These are phyloP conservation scores for Protomyces pachydermus DNA, from an alignment of 1,139 yeast genomes.

Conservation along the genomic window DNA sequence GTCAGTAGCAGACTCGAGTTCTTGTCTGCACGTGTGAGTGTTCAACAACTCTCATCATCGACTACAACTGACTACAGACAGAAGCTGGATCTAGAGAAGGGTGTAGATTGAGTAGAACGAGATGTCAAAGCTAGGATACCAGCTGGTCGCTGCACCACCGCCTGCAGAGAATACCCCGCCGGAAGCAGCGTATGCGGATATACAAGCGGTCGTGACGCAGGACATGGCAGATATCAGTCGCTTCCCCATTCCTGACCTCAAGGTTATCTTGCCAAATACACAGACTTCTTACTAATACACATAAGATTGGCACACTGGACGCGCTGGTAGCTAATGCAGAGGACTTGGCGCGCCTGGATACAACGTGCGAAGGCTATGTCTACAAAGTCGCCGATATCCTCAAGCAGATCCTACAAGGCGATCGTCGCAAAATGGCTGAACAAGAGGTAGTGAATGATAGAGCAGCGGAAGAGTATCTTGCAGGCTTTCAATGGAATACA, in stretches of 20 bases:
- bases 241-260: slow-evolving; percentile 54
- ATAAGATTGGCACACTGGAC: slow-evolving; percentile 83
- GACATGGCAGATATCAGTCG: slow-evolving; percentile 35
- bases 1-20: neutral
- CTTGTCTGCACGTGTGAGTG: neutral
- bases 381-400: slow-evolving; percentile 72
- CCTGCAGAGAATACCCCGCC: slow-evolving; percentile 17
- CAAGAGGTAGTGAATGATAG: slow-evolving; percentile 51
- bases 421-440: slow-evolving; percentile 43
- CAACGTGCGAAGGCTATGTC: slow-evolving; percentile 63
- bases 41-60: neutral
- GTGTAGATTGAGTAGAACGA: neutral
- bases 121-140: slow-evolving; percentile 21
- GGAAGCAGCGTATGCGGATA: slow-evolving; percentile 11
- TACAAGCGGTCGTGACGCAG: neutral
- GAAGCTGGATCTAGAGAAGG: neutral
- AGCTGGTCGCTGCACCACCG: slow-evolving; percentile 28
- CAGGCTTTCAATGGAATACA: slow-evolving; percentile 78
- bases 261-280: slow-evolving; percentile 12
- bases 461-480: slow-evolving; percentile 48
- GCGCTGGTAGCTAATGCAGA: slow-evolving; percentile 86
- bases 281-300: neutral
- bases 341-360: slow-evolving; percentile 74
- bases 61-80: neutral
- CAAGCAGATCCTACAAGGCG: slow-evolving; percentile 48